Conservation (phyloP, 768 basidiomycete species). For the Psilocybe tampanensis region DNA sequence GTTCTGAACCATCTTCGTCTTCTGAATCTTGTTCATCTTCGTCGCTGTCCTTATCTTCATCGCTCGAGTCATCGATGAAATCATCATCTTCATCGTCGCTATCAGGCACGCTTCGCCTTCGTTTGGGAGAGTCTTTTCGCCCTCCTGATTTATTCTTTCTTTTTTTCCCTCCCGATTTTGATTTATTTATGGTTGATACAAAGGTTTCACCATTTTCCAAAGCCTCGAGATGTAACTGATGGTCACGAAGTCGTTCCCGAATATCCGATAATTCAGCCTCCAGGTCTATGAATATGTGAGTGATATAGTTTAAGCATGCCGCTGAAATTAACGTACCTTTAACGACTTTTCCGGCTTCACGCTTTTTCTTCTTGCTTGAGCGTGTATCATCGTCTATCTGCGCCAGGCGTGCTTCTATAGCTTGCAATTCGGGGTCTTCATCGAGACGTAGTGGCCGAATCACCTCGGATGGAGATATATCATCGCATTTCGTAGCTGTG, state of each 20-base stretch:
- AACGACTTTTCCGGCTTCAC: slow-evolving; percentile 33
- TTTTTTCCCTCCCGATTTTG: slow-evolving; percentile 39
- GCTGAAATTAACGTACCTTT: slow-evolving; percentile 39
- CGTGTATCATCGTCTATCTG: slow-evolving; percentile 34
- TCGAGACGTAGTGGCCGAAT: slow-evolving; percentile 51
- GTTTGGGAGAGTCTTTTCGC: slow-evolving; percentile 47
- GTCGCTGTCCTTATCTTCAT: slow-evolving; percentile 31
- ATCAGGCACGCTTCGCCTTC: slow-evolving; percentile 34
- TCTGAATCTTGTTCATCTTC: slow-evolving; percentile 26
- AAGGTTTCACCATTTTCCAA: slow-evolving; percentile 47
- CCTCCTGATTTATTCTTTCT: slow-evolving; percentile 47
- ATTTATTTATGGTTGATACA: slow-evolving; percentile 37
- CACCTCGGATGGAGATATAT: slow-evolving; percentile 62
- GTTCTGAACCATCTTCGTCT: slow-evolving; percentile 22
- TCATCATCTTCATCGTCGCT: slow-evolving; percentile 43
- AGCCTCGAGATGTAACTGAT: slow-evolving; percentile 48
- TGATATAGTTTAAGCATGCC: not conserved
- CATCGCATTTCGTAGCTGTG: slow-evolving; percentile 63
- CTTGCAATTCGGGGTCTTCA: slow-evolving; percentile 53
- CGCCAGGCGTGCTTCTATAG: slow-evolving; percentile 49
- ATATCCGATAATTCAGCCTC: slow-evolving; percentile 39
- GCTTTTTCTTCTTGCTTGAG: slow-evolving; percentile 44
- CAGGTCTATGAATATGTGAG: slow-evolving; percentile 31
- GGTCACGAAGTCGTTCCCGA: slow-evolving; percentile 39
- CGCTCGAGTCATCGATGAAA: slow-evolving; percentile 20